Conservation (phyloP, 2,329 filamentous ascomycete species). For the Aspergillus latus region DNA sequence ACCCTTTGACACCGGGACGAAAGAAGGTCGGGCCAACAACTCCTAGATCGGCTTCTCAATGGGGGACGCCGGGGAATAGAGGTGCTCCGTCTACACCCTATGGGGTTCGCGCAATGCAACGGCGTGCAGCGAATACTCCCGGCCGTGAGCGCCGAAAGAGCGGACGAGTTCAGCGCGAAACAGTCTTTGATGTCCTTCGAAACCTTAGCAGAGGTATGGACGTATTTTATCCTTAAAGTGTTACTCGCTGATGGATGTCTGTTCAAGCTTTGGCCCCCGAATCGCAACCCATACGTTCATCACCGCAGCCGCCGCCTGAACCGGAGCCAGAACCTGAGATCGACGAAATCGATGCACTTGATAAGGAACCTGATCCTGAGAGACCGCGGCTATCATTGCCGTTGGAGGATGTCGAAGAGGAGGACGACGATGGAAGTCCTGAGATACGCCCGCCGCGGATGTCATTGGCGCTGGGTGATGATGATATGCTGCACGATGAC, state of each 20-base stretch:
- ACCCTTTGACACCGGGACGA: constrained; percentile 40
- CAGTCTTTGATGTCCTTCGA: constrained; percentile 55
- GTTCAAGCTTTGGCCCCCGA: constrained; percentile 49
- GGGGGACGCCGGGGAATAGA: constrained; percentile 34
- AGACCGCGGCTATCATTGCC: constrained; percentile 47
- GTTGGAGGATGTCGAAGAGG: constrained; percentile 47
- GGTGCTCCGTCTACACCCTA: constrained; percentile 55
- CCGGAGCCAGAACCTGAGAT: constrained; percentile 21
- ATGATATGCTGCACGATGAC: constrained; percentile 40
- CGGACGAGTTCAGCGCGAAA: constrained; percentile 53
- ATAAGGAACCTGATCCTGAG: constrained; percentile 48
- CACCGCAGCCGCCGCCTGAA: constrained; percentile 40
- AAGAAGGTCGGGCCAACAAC: constrained; percentile 28
- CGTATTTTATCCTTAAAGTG: not conserved
- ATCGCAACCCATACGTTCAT: constrained; percentile 49
- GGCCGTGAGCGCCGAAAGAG: constrained; percentile 51
- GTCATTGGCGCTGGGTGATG: constrained; percentile 48
- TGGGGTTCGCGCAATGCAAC: constrained; percentile 55
- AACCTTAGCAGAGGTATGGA: constrained; percentile 53
- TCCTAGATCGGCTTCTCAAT: constrained; percentile 35
- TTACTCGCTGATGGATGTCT: not conserved
- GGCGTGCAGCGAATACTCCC: constrained; percentile 54
- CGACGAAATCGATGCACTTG: constrained; percentile 48
- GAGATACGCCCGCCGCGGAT: constrained; percentile 40
- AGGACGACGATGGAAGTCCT: constrained; percentile 45